Conservation (phyloP, 176 grass and related monocot genomes). For the Oryza australiensis region DNA sequence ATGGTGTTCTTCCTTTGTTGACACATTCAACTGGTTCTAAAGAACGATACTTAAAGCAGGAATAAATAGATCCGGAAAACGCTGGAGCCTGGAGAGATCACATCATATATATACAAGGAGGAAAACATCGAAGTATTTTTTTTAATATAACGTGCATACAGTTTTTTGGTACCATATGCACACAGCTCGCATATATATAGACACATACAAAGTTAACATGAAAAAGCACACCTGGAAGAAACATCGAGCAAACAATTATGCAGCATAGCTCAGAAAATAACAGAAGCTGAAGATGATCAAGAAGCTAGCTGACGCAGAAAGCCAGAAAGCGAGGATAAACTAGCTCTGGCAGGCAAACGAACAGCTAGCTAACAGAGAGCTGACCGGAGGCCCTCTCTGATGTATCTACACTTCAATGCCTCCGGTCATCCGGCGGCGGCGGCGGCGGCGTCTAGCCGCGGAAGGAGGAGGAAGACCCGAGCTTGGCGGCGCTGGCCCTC, state of each 20-base stretch:
- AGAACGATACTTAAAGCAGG: background rate
- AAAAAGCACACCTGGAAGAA: background rate
- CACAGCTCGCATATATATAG: background rate
- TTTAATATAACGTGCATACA: background rate
- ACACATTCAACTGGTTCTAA: background rate
- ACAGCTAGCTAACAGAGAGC: background rate
- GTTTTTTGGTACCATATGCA: background rate
- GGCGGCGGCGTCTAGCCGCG: slow-evolving; percentile 7
- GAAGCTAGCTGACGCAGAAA: background rate
- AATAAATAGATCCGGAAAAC: background rate
- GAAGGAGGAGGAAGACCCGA: slow-evolving; percentile 61
- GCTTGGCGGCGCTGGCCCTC: slow-evolving; percentile 64
- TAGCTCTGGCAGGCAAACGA: background rate
- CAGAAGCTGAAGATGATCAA: background rate
- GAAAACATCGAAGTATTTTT: background rate
- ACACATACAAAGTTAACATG: background rate
- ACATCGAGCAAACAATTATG: background rate
- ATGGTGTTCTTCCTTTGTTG: background rate
- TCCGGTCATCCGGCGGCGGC: slow-evolving; percentile 6
- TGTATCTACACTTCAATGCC: slow-evolving; percentile 51
- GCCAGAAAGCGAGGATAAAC: background rate
- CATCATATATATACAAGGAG: background rate
- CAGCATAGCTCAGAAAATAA: background rate
- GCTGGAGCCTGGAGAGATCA: background rate
- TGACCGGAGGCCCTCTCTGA: slow-evolving; percentile 32